A percentile compares a stretch with the other conserved stretches of the same genome.
Evolutionary conservation across 768 basidiomycete species (phyloP).

Genomic region (Lactifluus volemus): DNA sequence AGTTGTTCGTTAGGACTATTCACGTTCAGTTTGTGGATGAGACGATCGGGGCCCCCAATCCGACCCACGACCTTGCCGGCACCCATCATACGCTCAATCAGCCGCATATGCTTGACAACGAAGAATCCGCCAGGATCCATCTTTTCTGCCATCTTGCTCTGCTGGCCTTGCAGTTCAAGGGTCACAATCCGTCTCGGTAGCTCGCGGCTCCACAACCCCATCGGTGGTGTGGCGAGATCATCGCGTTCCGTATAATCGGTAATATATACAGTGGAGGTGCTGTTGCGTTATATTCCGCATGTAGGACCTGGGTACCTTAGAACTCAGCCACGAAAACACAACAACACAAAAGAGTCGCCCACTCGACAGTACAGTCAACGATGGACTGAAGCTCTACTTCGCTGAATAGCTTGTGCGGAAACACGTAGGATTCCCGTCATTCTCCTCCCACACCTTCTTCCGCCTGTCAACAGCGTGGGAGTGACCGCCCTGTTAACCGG

Average conservation of each 20-base stretch:
- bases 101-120: slow-evolving; percentile 14
- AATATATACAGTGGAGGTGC: slow-evolving; percentile 10
- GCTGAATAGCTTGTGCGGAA: slow-evolving; percentile 14
- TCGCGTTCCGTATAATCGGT: slow-evolving; percentile 17
- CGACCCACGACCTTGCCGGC: slow-evolving; percentile 8
- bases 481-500: not conserved
- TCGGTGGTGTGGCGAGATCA: slow-evolving; percentile 11
- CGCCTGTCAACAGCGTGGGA: slow-evolving; percentile 6
- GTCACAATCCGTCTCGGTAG: slow-evolving; percentile 8
- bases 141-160: slow-evolving; percentile 14
- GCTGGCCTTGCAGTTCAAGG: slow-evolving; percentile 14
- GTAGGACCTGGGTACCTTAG: slow-evolving; percentile 7
- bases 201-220: not conserved
- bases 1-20: slow-evolving; percentile 13
- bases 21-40: slow-evolving; percentile 13
- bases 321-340: not conserved
- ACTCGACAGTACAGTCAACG: slow-evolving; percentile 20
- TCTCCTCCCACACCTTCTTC: slow-evolving; percentile 19
- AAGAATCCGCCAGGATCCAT: slow-evolving; percentile 13
- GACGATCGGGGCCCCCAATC: slow-evolving; percentile 18
- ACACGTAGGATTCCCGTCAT: slow-evolving; percentile 14
- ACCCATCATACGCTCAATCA: slow-evolving; percentile 10
- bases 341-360: not conserved
- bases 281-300: slow-evolving; percentile 6
- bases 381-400: slow-evolving; percentile 9